Percentiles rank a stretch among this genome's conserved stretches.
phyloP scores from a whole-genome alignment of 495 filamentous ascomycete genomes.

The Apodospora peruviana region DNA sequence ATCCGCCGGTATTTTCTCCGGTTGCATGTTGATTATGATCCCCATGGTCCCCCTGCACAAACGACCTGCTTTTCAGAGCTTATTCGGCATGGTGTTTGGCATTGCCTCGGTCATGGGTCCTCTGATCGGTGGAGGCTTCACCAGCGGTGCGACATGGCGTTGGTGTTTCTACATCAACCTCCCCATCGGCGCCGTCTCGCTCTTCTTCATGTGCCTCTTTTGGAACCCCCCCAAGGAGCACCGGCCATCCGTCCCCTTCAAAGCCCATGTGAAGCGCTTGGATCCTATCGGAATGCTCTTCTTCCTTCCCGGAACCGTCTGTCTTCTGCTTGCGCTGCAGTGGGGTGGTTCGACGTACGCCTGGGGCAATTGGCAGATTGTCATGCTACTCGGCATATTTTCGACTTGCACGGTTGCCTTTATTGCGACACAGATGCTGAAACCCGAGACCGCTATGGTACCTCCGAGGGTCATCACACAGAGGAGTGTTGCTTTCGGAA shows the following conservation, averaged over 20 bases:
- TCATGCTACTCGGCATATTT: slow-evolving; percentile 62
- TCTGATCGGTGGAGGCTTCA: slow-evolving; percentile 47
- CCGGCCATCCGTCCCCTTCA: slow-evolving; percentile 27
- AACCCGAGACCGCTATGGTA: slow-evolving; percentile 69
- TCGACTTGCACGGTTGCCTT: slow-evolving; percentile 59
- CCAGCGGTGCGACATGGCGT: slow-evolving; percentile 43
- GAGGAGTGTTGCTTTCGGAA: slow-evolving; percentile 60
- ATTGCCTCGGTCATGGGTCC: slow-evolving; percentile 45
- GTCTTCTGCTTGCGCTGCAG: slow-evolving; percentile 71
- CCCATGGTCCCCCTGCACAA: slow-evolving; percentile 50
- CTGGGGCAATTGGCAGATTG: slow-evolving; percentile 63
- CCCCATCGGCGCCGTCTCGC: slow-evolving; percentile 49
- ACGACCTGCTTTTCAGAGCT: slow-evolving; percentile 48
- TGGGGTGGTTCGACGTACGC: slow-evolving; percentile 74
- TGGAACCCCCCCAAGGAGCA: slow-evolving; percentile 35
- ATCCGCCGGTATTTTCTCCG: slow-evolving; percentile 49
- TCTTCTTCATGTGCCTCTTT: slow-evolving; percentile 43
- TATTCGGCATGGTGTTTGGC: slow-evolving; percentile 53
- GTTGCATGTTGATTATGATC: slow-evolving; percentile 51
- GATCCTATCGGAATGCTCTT: slow-evolving; percentile 66
- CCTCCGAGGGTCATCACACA: slow-evolving; percentile 68
- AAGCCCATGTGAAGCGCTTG: slow-evolving; percentile 47
- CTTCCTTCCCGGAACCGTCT: slow-evolving; percentile 68
- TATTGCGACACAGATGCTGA: slow-evolving; percentile 56
- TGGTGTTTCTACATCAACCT: slow-evolving; percentile 64